Conservation (phyloP, 192 early-diverging fungal species). For the Diversispora eburnea region DNA sequence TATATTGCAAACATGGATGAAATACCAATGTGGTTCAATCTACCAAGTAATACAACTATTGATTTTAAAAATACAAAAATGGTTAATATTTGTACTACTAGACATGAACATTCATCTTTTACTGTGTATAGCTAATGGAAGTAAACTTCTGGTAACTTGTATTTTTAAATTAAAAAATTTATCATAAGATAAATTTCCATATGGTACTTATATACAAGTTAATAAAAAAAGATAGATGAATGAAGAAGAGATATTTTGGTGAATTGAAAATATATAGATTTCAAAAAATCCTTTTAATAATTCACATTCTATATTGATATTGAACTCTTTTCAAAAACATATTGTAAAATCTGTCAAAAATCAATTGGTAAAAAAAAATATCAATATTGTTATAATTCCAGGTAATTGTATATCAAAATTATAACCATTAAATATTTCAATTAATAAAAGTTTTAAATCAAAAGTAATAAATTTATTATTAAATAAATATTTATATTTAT, state of each 20-base stretch:
- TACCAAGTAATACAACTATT: neutral
- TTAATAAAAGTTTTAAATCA: constrained; percentile 8
- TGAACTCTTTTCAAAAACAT: constrained; percentile 8
- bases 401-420: neutral
- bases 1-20: neutral
- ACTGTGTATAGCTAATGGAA: neutral
- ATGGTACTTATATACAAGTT: neutral
- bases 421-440: neutral
- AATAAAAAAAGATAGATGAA: constrained; percentile 11
- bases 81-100: constrained; percentile 6
- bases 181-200: neutral
- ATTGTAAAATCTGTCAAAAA: constrained; percentile 12
- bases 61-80: neutral
- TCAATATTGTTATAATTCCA: constrained; percentile 13
- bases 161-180: constrained; percentile 24
- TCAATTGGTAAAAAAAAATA: constrained; percentile 1
- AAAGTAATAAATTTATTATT: neutral
- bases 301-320: constrained; percentile 3
- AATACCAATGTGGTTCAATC: neutral
- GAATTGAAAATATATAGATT: constrained; percentile 4
- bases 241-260: constrained; percentile 4
- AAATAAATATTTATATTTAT: neutral
- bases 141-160: neutral
- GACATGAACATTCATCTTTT: neutral
- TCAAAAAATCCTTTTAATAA: neutral